phyloP scores from a whole-genome alignment of 129 eudicot genomes.

The Smallanthus sonchifolius region DNA sequence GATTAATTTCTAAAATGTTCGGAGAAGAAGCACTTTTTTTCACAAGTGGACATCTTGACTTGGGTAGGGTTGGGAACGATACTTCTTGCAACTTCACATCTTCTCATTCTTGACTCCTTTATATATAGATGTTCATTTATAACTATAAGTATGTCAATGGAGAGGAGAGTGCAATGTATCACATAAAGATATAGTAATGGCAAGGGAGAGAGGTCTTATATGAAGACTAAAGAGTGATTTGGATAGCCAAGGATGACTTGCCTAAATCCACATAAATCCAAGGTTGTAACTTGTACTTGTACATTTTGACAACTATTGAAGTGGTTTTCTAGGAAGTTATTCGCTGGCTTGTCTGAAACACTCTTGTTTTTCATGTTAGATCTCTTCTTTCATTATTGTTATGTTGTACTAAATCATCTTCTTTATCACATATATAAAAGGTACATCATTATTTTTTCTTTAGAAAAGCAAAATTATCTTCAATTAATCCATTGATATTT shows the following conservation, averaged over 20 bases:
- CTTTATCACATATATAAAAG: neutral
- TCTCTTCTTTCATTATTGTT: constrained; percentile 32
- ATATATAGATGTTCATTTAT: constrained; percentile 19
- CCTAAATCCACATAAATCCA: constrained; percentile 37
- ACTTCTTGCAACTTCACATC: constrained; percentile 25
- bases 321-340: constrained; percentile 38
- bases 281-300: neutral
- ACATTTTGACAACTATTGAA: constrained; percentile 1
- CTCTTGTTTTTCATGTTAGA: constrained; percentile 54
- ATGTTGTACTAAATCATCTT: neutral
- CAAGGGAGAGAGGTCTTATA: constrained; percentile 43
- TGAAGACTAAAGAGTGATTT: constrained; percentile 41
- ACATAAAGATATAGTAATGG: neutral
- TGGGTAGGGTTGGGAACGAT: constrained; percentile 6
- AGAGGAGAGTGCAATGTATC: neutral
- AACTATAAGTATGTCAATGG: constrained; percentile 4
- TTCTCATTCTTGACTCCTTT: neutral
- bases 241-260: constrained; percentile 85
- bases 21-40: constrained; percentile 12
- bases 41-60: constrained; percentile 23
- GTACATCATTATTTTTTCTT: neutral
- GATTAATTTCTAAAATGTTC: constrained; percentile 20
- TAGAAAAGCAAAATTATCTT: too few species aligned
- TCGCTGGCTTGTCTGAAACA: constrained; percentile 32
- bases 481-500: neutral